phyloP scores from a whole-genome alignment of 225 moss, liverwort and hornwort genomes.

The Pseudisothecium myosuroides region DNA sequence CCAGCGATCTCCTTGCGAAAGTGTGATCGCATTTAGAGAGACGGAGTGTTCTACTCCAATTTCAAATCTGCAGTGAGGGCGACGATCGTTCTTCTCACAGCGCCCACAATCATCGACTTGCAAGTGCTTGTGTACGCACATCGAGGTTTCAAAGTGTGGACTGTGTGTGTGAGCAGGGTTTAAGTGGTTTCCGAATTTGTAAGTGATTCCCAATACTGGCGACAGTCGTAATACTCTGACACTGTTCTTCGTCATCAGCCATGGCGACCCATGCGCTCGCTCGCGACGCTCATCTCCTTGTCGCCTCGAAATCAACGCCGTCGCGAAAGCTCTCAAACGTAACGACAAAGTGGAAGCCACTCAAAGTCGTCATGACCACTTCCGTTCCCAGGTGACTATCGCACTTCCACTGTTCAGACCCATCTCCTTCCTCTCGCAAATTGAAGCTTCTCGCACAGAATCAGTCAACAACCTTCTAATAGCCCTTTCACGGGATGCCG shows the following conservation, averaged over 20 bases:
- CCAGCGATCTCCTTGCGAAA: neutral
- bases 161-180: neutral
- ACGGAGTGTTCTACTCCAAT: neutral
- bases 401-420: neutral
- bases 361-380: conserved; percentile 16
- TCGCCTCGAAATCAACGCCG: neutral
- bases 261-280: neutral
- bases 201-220: neutral
- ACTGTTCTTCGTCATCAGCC: neutral
- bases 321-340: neutral
- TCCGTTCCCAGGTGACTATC: conserved; percentile 4
- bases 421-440: neutral
- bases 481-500: neutral
- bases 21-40: neutral
- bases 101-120: neutral
- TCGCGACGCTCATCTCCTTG: neutral
- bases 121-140: neutral
- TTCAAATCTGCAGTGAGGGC: neutral
- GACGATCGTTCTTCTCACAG: neutral
- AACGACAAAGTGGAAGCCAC: neutral
- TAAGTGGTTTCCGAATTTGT: neutral
- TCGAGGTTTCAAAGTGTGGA: neutral
- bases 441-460: neutral
- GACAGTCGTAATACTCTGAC: neutral
- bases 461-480: neutral